These are phyloP conservation scores for Zygotorulaspora mrakii DNA, from an alignment of 1,139 yeast genomes.

Conservation along the genomic window DNA sequence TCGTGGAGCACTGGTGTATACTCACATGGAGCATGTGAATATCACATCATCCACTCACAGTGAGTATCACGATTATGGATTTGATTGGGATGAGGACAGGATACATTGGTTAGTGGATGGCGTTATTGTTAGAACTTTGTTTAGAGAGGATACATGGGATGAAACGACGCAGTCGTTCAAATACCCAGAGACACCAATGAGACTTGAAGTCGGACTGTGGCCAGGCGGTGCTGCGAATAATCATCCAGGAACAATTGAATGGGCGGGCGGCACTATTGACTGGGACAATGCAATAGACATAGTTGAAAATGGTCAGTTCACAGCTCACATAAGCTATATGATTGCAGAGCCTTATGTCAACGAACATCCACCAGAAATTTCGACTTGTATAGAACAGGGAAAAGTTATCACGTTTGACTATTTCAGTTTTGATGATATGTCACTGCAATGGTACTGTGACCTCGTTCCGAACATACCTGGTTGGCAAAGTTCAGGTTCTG, in stretches of 20 bases:
- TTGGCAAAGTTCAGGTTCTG: constrained; percentile 12
- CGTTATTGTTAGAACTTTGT: constrained; percentile 57
- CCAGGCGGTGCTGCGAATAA: constrained; percentile 75
- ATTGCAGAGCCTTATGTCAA: constrained; percentile 27
- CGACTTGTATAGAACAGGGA: constrained; percentile 9
- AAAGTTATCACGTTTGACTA: constrained; percentile 12
- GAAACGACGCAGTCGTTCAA: constrained; percentile 33
- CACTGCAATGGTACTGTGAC: constrained; percentile 18
- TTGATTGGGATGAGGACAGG: constrained; percentile 78
- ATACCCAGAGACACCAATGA: constrained; percentile 89
- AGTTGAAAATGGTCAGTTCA: constrained; percentile 31
- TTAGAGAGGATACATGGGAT: constrained; percentile 59
- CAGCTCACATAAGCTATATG: constrained; percentile 24
- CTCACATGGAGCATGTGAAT: constrained; percentile 42
- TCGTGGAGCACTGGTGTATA: constrained; percentile 68
- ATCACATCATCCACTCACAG: constrained; percentile 53
- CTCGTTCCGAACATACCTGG: constrained; percentile 15
- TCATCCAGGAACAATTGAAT: constrained; percentile 73
- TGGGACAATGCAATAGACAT: constrained; percentile 50
- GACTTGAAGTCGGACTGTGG: constrained; percentile 86
- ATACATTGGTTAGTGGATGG: constrained; percentile 78
- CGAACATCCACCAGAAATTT: constrained; percentile 15
- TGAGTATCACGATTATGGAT: constrained; percentile 69
- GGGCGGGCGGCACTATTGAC: constrained; percentile 91
- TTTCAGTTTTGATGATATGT: constrained; percentile 11